Evolutionary conservation across 192 early-diverging fungal genomes (phyloP), one percentile per base, ranked within the genome.

Genomic region (Mortierella alpina): DNA sequence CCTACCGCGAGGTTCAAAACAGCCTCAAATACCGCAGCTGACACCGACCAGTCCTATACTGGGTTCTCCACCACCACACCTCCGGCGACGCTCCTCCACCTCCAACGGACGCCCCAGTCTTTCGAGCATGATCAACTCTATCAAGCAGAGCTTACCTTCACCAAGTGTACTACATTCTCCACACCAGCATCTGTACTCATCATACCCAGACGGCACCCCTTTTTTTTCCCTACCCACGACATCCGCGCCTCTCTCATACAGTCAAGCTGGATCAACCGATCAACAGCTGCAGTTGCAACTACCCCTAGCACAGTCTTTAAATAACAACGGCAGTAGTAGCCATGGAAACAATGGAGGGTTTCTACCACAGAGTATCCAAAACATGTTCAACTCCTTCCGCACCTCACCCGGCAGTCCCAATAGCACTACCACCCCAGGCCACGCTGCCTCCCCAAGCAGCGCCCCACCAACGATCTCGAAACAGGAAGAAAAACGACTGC

Each of bases 81-180:
- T 62, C 67, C 73, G 65, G 31, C 73, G 65, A 2, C 65, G 60
- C 5, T 52, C 73, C 0, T 75, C 73, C 15, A 50, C 55, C 65
- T 57, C 51, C 44, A 39, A 20, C 13, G 45, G 47, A 17, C 46
- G 51, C 9, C 64, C 59, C 5, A 61, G 51, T 4, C 67, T 75
- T 14, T 61, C 73, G 15, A 58, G 65, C 15, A 55, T 75, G 52
- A 60, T 66, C 8, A 62, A 49, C 12, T 68, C 65, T 5, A 63
- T 75, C 59, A 68, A 68, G 49, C 65, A 75, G 31, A 75, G 73
- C n/a, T 50, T 75, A 3, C 73, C 73, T 9, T 74, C 72, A 7
- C 64, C 72, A 14, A 68, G 51, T 7, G 55, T 58, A 18, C 31
- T 67, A 17, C 65, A 75, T 15, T 75, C 73, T 31, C 65, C 58